A percentile compares a stretch with the other conserved stretches of the same genome.
Conservation (phyloP, 2,329 filamentous ascomycete species). For the Mycosphaerelloides madeirae region DNA sequence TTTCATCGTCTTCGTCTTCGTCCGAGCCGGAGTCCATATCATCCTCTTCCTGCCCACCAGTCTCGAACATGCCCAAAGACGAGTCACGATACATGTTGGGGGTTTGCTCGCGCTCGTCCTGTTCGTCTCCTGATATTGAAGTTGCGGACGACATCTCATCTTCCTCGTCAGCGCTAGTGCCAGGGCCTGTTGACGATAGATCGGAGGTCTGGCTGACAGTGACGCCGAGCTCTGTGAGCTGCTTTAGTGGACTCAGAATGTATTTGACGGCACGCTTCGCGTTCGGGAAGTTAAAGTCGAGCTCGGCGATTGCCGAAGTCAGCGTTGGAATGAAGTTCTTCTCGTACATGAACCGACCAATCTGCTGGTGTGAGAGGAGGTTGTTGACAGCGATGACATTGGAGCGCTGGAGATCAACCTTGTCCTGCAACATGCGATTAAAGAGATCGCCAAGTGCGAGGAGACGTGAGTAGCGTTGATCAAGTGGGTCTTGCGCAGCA, state of each 20-base stretch:
- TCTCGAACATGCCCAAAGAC: slow-evolving; percentile 88
- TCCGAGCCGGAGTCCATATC: slow-evolving; percentile 40
- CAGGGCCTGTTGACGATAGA: slow-evolving; percentile 57
- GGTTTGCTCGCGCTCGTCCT: slow-evolving; percentile 70
- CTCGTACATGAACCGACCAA: slow-evolving; percentile 95
- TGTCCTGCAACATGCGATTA: slow-evolving; percentile 82
- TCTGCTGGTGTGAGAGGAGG: slow-evolving; percentile 65
- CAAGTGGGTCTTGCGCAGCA: slow-evolving; percentile 70
- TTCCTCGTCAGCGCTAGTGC: slow-evolving; percentile 61
- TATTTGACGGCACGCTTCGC: slow-evolving; percentile 95
- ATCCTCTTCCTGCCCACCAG: slow-evolving; percentile 73
- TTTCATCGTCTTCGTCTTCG: slow-evolving; percentile 71
- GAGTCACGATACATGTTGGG: slow-evolving; percentile 97
- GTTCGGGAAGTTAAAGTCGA: slow-evolving; percentile 89
- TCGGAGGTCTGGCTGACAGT: slow-evolving; percentile 77
- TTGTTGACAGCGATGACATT: slow-evolving; percentile 13
- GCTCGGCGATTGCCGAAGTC: slow-evolving; percentile 87
- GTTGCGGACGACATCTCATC: slow-evolving; percentile 85
- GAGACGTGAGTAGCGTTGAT: slow-evolving; percentile 81
- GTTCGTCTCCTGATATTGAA: slow-evolving; percentile 73
- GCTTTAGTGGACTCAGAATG: slow-evolving; percentile 83
- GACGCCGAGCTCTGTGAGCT: slow-evolving; percentile 81
- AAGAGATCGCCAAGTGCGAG: slow-evolving; percentile 86
- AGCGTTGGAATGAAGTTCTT: slow-evolving; percentile 89
- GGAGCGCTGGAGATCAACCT: slow-evolving; percentile 54